These are phyloP conservation scores for Aegilops bicornis DNA, from an alignment of 176 grass and related monocot genomes.

Conservation along the genomic window DNA sequence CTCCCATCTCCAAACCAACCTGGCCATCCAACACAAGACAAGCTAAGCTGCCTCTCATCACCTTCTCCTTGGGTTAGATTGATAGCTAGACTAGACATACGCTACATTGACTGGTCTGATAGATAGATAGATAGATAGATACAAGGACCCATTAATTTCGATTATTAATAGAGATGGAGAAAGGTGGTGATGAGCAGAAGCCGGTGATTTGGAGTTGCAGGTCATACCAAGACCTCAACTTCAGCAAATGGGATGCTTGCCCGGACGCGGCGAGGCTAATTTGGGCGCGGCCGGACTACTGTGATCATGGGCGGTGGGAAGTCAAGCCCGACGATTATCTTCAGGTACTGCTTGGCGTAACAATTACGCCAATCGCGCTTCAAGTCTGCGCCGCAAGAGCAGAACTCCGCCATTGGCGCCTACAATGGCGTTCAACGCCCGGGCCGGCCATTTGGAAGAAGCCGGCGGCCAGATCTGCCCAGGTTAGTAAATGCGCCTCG, in stretches of 20 bases:
- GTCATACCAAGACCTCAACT: conserved; percentile 86
- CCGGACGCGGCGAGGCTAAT: conserved; percentile 72
- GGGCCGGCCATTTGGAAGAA: conserved; percentile 69
- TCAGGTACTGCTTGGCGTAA: conserved; percentile 78
- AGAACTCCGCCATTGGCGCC: conserved; percentile 57
- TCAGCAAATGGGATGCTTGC: conserved; percentile 82
- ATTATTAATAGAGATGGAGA: conserved; percentile 20
- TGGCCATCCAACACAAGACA: conserved; percentile 22
- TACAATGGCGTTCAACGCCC: conserved; percentile 55
- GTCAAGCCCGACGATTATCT: conserved; percentile 95
- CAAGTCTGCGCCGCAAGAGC: conserved; percentile 74
- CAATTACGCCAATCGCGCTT: conserved; percentile 89
- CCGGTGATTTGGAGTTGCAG: conserved; percentile 91
- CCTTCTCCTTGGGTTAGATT: not conserved
- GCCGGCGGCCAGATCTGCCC: conserved; percentile 86
- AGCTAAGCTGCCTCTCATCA: not conserved
- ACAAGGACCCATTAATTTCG: not conserved
- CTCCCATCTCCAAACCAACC: conserved; percentile 34
- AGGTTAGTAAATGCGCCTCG: conserved; percentile 41
- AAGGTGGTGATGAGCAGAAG: conserved; percentile 58
- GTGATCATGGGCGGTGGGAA: conserved; percentile 46
- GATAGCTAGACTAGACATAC: not conserved
- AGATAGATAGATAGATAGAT: not conserved
- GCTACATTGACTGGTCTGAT: not conserved
- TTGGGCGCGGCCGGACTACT: conserved; percentile 53